Evolutionary conservation across 345 rosid species (phyloP), one percentile per base, ranked within the genome.

Genomic region (Excoecaria cochinchinensis): DNA sequence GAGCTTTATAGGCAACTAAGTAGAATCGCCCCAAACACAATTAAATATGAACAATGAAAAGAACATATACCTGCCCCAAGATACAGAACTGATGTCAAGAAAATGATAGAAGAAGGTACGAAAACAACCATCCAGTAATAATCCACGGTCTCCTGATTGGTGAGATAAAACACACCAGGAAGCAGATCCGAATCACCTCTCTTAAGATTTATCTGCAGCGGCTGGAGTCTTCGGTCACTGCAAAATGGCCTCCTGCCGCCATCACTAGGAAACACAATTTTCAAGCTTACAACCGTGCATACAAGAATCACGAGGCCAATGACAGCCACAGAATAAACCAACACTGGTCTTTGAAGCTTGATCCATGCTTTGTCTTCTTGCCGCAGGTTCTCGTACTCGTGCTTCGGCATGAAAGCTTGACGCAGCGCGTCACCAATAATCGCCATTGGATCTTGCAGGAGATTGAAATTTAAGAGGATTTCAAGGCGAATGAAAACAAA

Each of bases 81-180:
- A 83, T 91, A 95, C 39, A 79, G 83, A 68, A 80, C 76, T 3
- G 99, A 92, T 21, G 79, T 85, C 57, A 86, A 80, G 89, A 95
- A 92, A 77, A 89, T 71, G 53, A 95, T 70, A 24, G 53, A 3
- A 8, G 94, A 90, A 0, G 99, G 97, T 56, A 92, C 44, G 40
- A 92, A 91, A 61, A 95, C 86, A 69, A 91, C 97, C 89, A 88
- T 88, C 97, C 98, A 91, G 82, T 85, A 95, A 73, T 90, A 95
- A 85, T 92, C 94, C 3, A 87, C 95, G 72, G 90, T 92, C 84
- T 91, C 96, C 62, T 92, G 91, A 84, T 95, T 95, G 50, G 97
- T 95, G 87, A 92, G 80, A 82, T 88, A 89, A 84, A 91, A 95
- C 16, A 88, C 94, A 52, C 97, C 93, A 0, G 87, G 83, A 48